phyloP scores from a whole-genome alignment of 2,329 filamentous ascomycete species.

The Leptosphaerulina australis region DNA sequence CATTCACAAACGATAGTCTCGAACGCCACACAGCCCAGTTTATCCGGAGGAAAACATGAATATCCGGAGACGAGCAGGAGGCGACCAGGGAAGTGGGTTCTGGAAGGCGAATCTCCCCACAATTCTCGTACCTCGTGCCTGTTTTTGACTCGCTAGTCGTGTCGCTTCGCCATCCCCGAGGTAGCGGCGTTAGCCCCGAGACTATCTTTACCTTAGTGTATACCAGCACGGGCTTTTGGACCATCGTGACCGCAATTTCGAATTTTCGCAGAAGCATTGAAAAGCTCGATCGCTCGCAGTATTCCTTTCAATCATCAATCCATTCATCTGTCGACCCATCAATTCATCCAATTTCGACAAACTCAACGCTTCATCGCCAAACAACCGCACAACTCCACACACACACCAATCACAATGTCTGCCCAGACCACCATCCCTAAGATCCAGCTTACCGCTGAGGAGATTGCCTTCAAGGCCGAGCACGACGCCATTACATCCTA shows the following conservation, averaged over 20 bases:
- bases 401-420: constrained; percentile 15
- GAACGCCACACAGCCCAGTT: constrained; percentile 18
- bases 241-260: constrained; percentile 19
- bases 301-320: constrained; percentile 7
- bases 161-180: constrained; percentile 18
- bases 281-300: constrained; percentile 12
- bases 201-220: constrained; percentile 22
- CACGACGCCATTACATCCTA: constrained; percentile 32
- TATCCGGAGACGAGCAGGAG: constrained; percentile 16
- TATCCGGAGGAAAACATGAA: constrained; percentile 17
- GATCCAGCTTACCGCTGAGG: constrained; percentile 20
- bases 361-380: not conserved
- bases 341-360: constrained; percentile 7
- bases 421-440: constrained; percentile 16
- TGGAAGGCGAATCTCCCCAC: constrained; percentile 22
- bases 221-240: constrained; percentile 16
- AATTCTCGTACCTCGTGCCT: constrained; percentile 21
- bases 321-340: constrained; percentile 10
- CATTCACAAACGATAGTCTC: constrained; percentile 16
- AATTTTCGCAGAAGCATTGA: constrained; percentile 17
- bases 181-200: constrained; percentile 17
- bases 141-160: constrained; percentile 21
- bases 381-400: not conserved
- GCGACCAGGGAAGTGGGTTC: constrained; percentile 20
- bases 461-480: constrained; percentile 32